A percentile compares a stretch with the other conserved stretches of the same genome.
Evolutionary conservation across 106 monocot species (phyloP).

Genomic region (Vanilla planifolia): DNA sequence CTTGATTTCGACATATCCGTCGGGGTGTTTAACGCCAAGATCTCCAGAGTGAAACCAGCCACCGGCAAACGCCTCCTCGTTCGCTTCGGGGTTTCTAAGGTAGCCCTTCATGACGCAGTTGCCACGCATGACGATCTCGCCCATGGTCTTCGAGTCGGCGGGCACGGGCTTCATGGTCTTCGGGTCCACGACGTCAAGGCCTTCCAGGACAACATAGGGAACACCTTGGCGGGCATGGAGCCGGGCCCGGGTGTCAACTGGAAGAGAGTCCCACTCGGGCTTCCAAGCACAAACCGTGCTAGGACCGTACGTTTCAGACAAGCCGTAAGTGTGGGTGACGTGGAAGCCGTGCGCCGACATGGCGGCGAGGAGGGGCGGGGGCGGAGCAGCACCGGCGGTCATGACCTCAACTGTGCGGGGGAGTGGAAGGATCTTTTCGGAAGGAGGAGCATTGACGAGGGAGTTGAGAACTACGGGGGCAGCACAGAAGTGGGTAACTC

Average conservation of each 20-base stretch:
- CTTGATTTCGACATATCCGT: constrained; percentile 66
- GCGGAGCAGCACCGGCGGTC: constrained; percentile 69
- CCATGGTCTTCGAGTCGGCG: constrained; percentile 44
- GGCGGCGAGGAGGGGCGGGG: constrained; percentile 44
- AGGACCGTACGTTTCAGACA: constrained; percentile 70
- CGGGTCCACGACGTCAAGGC: constrained; percentile 47
- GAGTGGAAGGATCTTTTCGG: constrained; percentile 46
- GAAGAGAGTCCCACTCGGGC: constrained; percentile 57
- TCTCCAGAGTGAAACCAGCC: constrained; percentile 86
- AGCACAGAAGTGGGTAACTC: constrained; percentile 72
- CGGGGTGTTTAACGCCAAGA: constrained; percentile 60
- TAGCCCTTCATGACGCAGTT: constrained; percentile 77
- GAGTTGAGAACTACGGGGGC: constrained; percentile 62
- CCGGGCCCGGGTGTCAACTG: constrained; percentile 26
- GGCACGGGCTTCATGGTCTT: constrained; percentile 53
- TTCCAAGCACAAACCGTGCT: constrained; percentile 63
- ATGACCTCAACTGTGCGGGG: constrained; percentile 49
- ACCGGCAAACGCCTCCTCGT: constrained; percentile 48
- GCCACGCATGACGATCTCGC: constrained; percentile 71
- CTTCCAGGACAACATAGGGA: constrained; percentile 47
- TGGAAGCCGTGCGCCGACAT: constrained; percentile 61
- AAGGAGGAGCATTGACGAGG: constrained; percentile 42
- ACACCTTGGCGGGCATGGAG: constrained; percentile 67
- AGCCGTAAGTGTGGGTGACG: constrained; percentile 71
- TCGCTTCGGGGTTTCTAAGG: constrained; percentile 55